These are phyloP conservation scores for Candida vartiovaarae DNA, from an alignment of 805 yeast species.

Conservation along the genomic window DNA sequence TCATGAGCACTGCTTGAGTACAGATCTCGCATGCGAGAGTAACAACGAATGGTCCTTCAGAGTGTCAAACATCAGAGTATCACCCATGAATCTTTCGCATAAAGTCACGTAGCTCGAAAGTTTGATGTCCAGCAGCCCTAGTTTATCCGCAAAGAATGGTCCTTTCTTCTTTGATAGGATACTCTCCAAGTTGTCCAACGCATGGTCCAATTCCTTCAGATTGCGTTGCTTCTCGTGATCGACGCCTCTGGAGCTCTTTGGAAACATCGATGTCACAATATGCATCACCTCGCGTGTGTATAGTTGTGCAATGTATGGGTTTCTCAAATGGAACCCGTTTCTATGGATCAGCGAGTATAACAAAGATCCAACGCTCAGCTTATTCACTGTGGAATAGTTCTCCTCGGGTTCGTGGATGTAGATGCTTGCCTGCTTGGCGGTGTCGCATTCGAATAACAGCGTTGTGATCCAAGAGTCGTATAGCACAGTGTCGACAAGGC, in stretches of 20 bases:
- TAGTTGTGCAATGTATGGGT: slow-evolving; percentile 24
- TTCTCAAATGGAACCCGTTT: slow-evolving; percentile 31
- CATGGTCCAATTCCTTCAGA: slow-evolving; percentile 16
- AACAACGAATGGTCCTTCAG: slow-evolving; percentile 9
- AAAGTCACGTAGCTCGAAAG: slow-evolving; percentile 27
- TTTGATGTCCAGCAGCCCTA: slow-evolving; percentile 25
- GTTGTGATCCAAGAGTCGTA: slow-evolving; percentile 44
- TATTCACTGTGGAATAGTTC: slow-evolving; percentile 6
- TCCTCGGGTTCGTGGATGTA: slow-evolving; percentile 16
- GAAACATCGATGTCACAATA: slow-evolving; percentile 3
- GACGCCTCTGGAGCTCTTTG: slow-evolving; percentile 7
- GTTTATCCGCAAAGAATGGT: slow-evolving; percentile 11
- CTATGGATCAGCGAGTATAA: slow-evolving; percentile 23
- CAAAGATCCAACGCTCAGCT: slow-evolving; percentile 7
- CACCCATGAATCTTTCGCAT: slow-evolving; percentile 15
- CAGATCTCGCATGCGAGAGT: slow-evolving; percentile 12
- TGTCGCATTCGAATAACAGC: slow-evolving; percentile 20
- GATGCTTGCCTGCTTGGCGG: slow-evolving; percentile 16
- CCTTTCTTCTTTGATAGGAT: slow-evolving; percentile 13
- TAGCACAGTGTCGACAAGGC: slow-evolving; percentile 39
- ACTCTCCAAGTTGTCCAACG: slow-evolving; percentile 21
- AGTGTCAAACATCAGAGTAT: slow-evolving; percentile 1
- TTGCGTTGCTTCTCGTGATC: slow-evolving; percentile 14
- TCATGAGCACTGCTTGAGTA: slow-evolving; percentile 4
- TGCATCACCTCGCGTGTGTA: slow-evolving; percentile 2